A percentile compares a stretch with the other conserved stretches of the same genome.
Evolutionary conservation across 176 grass and related monocot species (phyloP).

Genomic region (Aegilops speltoides): DNA sequence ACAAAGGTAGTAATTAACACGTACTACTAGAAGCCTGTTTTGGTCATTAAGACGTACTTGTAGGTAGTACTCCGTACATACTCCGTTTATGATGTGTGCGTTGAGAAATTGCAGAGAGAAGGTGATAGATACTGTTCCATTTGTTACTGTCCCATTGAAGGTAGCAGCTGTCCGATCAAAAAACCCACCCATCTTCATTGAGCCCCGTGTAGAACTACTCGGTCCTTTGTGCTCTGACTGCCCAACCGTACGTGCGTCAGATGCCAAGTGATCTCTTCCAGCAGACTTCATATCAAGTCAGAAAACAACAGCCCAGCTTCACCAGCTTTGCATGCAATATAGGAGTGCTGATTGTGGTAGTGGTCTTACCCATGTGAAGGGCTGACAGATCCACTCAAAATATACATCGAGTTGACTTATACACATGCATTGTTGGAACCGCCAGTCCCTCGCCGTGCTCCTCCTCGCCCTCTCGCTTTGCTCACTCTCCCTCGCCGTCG

Average conservation of each 20-base stretch:
- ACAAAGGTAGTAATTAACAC: neutral
- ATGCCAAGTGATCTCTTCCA: neutral
- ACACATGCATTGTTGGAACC: too few relatives aligned
- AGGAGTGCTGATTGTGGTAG: neutral
- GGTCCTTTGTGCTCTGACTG: neutral
- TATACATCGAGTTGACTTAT: neutral
- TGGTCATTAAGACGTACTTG: neutral
- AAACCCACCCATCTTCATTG: conserved; percentile 6
- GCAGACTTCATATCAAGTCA: conserved; percentile 12
- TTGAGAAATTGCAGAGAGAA: neutral
- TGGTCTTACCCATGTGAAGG: neutral
- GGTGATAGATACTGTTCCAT: conserved; percentile 30
- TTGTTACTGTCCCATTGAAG: conserved; percentile 40
- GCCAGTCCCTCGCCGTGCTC: too few relatives aligned
- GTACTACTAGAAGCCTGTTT: conserved; percentile 10
- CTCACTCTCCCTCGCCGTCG: too few relatives aligned
- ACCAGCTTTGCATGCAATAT: conserved; percentile 36
- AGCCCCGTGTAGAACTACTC: conserved; percentile 26
- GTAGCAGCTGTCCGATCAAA: neutral
- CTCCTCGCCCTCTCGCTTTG: too few relatives aligned
- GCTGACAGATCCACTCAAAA: neutral
- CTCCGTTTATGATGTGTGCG: neutral
- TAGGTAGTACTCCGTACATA: neutral
- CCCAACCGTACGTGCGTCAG: neutral
- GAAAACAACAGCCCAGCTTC: neutral